These are phyloP conservation scores for Cyclaneusma minus DNA, from an alignment of 2,329 filamentous ascomycete species.

Conservation along the genomic window DNA sequence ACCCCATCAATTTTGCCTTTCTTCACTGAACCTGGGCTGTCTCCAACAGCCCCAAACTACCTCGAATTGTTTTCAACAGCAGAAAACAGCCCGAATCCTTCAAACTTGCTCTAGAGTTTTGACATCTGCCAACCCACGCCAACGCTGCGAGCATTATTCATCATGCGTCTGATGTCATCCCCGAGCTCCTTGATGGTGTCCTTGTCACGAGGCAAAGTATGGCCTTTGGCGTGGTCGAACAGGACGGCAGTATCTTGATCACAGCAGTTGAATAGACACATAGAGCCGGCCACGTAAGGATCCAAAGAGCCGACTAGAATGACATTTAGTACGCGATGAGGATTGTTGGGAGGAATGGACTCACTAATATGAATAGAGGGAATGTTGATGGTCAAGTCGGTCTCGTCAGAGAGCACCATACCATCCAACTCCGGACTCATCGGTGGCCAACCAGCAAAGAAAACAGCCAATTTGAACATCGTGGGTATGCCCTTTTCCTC, in stretches of 20 bases:
- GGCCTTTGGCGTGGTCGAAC: conserved; percentile 51
- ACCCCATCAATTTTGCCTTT: too few relatives aligned
- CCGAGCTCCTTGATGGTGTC: conserved; percentile 20
- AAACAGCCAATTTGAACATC: conserved; percentile 28
- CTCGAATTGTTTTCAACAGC: too few relatives aligned
- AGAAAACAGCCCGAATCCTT: too few relatives aligned
- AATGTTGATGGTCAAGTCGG: conserved; percentile 32
- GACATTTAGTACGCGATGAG: conserved; percentile 7
- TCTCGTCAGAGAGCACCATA: conserved; percentile 35
- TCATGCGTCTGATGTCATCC: conserved; percentile 13
- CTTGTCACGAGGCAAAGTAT: conserved; percentile 40
- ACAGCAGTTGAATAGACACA: conserved; percentile 50
- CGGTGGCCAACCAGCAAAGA: conserved; percentile 38
- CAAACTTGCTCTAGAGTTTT: conserved; percentile 1
- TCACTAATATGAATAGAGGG: conserved; percentile 36
- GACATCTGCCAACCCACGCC: not conserved
- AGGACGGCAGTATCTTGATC: conserved; percentile 42
- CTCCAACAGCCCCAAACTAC: too few relatives aligned
- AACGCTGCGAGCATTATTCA: conserved; percentile 4
- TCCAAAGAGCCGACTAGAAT: conserved; percentile 35
- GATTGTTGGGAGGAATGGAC: conserved; percentile 10
- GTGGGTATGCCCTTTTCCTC: conserved; percentile 15
- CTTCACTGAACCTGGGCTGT: too few relatives aligned
- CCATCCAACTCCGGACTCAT: conserved; percentile 27
- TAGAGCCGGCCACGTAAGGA: conserved; percentile 44